A percentile compares a stretch with the other conserved stretches of the same genome.
Evolutionary conservation across 1,139 yeast genomes (phyloP).

Genomic region (Blastobotrys indianensis): DNA sequence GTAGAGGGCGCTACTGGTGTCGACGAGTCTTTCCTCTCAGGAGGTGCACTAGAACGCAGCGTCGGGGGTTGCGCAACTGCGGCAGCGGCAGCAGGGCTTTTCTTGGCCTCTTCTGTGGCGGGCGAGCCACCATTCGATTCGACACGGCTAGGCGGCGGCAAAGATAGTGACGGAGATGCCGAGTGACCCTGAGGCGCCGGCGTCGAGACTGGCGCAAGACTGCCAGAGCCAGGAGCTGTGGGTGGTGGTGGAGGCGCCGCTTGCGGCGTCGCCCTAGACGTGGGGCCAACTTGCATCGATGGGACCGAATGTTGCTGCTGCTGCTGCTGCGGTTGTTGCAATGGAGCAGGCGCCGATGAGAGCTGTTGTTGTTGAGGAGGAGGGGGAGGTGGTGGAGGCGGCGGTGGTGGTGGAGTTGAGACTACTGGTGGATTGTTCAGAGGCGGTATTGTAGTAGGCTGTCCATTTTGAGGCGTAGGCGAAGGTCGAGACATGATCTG

Average conservation of each 20-base stretch:
- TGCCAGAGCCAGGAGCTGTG: neutral
- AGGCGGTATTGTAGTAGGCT: conserved; percentile 1
- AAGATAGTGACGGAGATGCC: conserved; percentile 4
- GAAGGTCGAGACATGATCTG: conserved; percentile 1
- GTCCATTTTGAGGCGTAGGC: conserved; percentile 3
- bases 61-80: neutral
- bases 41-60: conserved; percentile 3
- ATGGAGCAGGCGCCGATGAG: neutral
- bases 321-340: conserved; percentile 11
- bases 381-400: conserved; percentile 12
- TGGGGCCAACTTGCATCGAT: conserved; percentile 16
- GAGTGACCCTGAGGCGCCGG: conserved; percentile 7
- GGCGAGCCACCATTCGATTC: neutral
- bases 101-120: neutral
- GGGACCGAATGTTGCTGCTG: conserved; percentile 12
- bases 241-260: conserved; percentile 1
- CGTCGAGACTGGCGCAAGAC: no score
- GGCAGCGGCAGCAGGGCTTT: neutral
- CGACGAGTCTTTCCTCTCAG: neutral
- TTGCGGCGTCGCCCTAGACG: conserved; percentile 2
- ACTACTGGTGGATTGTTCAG: neutral
- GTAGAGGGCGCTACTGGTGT: conserved; percentile 4
- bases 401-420: conserved; percentile 9
- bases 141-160: conserved; percentile 2
- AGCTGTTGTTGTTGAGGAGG: conserved; percentile 9